Evolutionary conservation across 2,329 filamentous ascomycete genomes (phyloP), one percentile per base, ranked within the genome.

Genomic region (Dissoconium aciculare): DNA sequence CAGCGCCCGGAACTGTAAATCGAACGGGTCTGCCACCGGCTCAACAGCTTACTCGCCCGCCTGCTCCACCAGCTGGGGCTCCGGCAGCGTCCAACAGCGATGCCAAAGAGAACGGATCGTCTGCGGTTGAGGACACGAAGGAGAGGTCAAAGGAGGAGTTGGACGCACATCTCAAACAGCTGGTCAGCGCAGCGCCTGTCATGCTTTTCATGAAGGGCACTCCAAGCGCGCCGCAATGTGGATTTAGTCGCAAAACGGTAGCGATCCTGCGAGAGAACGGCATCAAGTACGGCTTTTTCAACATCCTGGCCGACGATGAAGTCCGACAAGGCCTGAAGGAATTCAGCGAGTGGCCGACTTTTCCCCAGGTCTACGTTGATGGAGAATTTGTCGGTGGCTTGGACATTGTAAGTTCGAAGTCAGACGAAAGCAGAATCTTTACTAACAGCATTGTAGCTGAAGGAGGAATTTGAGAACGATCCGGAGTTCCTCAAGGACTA

Each of bases 141-240:
- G 34, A 41, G 30, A 30, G 74, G 55, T 67, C 69, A 29, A 87
- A 87, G 60, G 82, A 94, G 54, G 84, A 91, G 42, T 62, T 98
- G 32, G 75, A 83, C 56, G 75, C 78, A 55, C 69, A 87, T 17
- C 64, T 98, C 21, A 69, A 60, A 12, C 80, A 91, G 45, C 67
- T 98, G 19, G 87, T 95, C 43, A 92, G 87, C 62, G 89, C 89
- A 4, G 87, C 89, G 17, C 83, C 85, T 0, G 85, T 98, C 17
- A 98, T 98, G 89, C 66, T 98, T 15, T 98, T 98, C 59, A 93
- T 93, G 83, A 93, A 93, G 63, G 85, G 84, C n/a, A 91, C 82
- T 3, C 84, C 84, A 0, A 81, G 75, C 42, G 69, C 73, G 17
- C 84, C 84, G 1, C 80, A 92, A 57, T 93, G 85, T 50, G 84